These are phyloP conservation scores for Aspergillus asperescens DNA, from an alignment of 495 filamentous ascomycete species.

Conservation along the genomic window DNA sequence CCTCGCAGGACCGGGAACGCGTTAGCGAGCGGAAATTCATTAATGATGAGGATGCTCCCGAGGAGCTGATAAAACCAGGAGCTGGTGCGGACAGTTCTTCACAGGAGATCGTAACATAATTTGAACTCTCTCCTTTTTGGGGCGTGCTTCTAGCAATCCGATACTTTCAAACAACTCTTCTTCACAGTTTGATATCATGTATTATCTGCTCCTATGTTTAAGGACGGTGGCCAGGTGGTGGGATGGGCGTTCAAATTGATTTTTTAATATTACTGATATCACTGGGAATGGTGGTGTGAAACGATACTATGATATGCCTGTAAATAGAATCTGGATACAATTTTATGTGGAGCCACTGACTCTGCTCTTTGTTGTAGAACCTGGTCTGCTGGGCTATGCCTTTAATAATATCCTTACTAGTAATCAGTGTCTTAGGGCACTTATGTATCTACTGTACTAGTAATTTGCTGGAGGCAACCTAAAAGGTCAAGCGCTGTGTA, in stretches of 20 bases:
- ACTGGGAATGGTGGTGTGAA: conserved; percentile 14
- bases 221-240: conserved; percentile 26
- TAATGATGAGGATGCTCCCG: conserved; percentile 55
- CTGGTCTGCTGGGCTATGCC: not conserved
- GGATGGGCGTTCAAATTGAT: conserved; percentile 34
- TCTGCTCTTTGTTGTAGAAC: not conserved
- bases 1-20: conserved; percentile 49
- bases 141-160: not conserved
- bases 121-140: not conserved
- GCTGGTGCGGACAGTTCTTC: conserved; percentile 27
- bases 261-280: conserved; percentile 26
- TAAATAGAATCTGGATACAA: conserved; percentile 29
- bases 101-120: conserved; percentile 39
- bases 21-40: conserved; percentile 93
- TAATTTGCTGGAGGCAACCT: too few relatives aligned
- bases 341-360: conserved; percentile 5
- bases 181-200: conserved; percentile 25
- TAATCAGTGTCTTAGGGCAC: not conserved
- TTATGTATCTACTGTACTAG: too few relatives aligned
- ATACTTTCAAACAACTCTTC: conserved; percentile 3
- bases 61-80: conserved; percentile 77
- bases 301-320: conserved; percentile 14
- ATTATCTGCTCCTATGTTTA: conserved; percentile 23
- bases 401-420: not conserved
- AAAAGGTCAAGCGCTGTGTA: too few relatives aligned